Evolutionary conservation across 176 grass and related monocot genomes (phyloP), one percentile per base, ranked within the genome.

Genomic region (Carex scoparia): DNA sequence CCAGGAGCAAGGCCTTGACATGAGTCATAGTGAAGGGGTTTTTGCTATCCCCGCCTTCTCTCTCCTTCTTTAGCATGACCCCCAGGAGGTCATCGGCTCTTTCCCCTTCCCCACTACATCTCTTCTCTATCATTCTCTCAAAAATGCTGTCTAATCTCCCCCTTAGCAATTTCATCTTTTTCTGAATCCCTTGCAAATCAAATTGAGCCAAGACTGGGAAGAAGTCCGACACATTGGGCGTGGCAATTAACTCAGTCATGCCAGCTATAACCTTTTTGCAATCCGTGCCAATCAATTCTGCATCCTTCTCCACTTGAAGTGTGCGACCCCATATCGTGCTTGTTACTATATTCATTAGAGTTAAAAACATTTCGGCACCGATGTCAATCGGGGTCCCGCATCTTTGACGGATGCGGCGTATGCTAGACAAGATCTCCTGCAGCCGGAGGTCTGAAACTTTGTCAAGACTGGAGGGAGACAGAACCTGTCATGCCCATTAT

Each of bases 251-350:
- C 23, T 85, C 37, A 1, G 74, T 77, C 5, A 87, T 69, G 66
- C 77, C 80, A 0, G 84, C 65, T 8, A 91, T 65, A 65, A 89
- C 27, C 7, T 30, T 30, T 79, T 61, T 67, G 87, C 87, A 91
- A 55, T 91, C 81, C 27, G 38, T 91, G 37, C 74, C 84, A 37
- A 87, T 46, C 3, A 12, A 68, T 65, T 30, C 49, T 54, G 66
- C 56, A 59, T 87, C 87, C 38, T 84, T 60, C 12, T 77, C 74
- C 11, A 13, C 62, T 40, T 81, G 84, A 1, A 84, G 10, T 9
- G 55, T 86, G 2, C 81, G 74, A 5, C 90, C 84, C 90, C 87
- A 91, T 18, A 91, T n/a, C 12, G 67, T 82, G 73, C 55, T 79
- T 35, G 87, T 89, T 62, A 91, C 40, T 56, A 82, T 61, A 58